phyloP scores from a whole-genome alignment of 164 flowering plant species.

The Magnolia officinalis region DNA sequence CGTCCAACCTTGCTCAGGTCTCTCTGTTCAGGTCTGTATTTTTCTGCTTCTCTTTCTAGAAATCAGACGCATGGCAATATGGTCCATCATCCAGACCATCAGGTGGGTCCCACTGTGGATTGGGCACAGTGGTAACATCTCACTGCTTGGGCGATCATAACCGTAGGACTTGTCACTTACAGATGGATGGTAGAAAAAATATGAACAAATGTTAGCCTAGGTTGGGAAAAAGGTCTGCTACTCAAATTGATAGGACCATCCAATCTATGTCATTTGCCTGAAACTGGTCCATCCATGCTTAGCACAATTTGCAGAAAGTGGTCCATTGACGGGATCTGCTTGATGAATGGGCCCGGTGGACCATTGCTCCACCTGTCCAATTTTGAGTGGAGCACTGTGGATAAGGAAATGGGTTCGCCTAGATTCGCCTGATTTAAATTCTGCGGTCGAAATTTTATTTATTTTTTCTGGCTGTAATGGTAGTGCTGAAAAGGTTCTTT shows the following conservation, averaged over 20 bases:
- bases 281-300: neutral
- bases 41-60: neutral
- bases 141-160: too few relatives aligned
- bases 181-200: too few relatives aligned
- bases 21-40: constrained; percentile 68
- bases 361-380: neutral
- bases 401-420: neutral
- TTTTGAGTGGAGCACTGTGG: neutral
- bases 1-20: constrained; percentile 88
- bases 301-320: neutral
- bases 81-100: too few relatives aligned
- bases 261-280: neutral
- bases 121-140: too few relatives aligned
- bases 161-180: too few relatives aligned
- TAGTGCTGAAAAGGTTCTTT: constrained; percentile 4
- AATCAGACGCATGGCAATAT: too few relatives aligned
- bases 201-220: neutral
- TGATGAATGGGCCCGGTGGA: neutral
- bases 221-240: neutral
- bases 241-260: neutral
- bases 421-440: neutral
- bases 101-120: too few relatives aligned
- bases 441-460: neutral
- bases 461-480: neutral
- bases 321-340: neutral